Evolutionary conservation across 1,284 basidiomycete species (phyloP).

Genomic region (Naganishia albida): DNA sequence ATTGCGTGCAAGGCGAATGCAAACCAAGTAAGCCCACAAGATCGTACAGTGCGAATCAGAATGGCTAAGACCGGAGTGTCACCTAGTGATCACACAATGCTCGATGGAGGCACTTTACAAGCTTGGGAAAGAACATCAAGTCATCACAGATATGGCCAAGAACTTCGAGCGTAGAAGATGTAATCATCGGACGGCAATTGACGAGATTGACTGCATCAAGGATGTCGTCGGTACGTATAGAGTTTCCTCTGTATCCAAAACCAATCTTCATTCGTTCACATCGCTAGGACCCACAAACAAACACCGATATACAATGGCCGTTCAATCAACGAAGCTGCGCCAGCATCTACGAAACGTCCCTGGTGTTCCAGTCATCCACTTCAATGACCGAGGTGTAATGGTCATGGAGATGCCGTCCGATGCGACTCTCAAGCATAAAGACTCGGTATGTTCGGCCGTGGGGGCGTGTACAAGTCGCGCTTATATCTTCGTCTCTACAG

Average conservation of each 20-base stretch:
- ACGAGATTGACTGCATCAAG: constrained; percentile 77
- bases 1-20: constrained; percentile 75
- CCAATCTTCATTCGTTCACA: not conserved
- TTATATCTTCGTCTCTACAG: constrained; percentile 14
- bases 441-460: constrained; percentile 56
- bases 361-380: constrained; percentile 80
- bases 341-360: constrained; percentile 67
- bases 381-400: constrained; percentile 82
- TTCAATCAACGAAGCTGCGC: constrained; percentile 71
- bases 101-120: constrained; percentile 87
- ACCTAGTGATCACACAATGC: constrained; percentile 92
- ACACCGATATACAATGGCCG: constrained; percentile 83
- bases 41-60: too few species aligned
- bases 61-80: not conserved
- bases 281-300: constrained; percentile 69
- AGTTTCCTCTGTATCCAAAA: not conserved
- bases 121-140: constrained; percentile 68
- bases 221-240: constrained; percentile 71
- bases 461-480: not conserved
- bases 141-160: constrained; percentile 83
- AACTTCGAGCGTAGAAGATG: constrained; percentile 88
- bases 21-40: constrained; percentile 79
- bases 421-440: constrained; percentile 69
- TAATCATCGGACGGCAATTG: constrained; percentile 81
- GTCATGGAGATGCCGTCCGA: constrained; percentile 83